Base-by-base conservation (phyloP, 1,284 basidiomycete genomes). In the Ganoderma lingzhi region DNA sequence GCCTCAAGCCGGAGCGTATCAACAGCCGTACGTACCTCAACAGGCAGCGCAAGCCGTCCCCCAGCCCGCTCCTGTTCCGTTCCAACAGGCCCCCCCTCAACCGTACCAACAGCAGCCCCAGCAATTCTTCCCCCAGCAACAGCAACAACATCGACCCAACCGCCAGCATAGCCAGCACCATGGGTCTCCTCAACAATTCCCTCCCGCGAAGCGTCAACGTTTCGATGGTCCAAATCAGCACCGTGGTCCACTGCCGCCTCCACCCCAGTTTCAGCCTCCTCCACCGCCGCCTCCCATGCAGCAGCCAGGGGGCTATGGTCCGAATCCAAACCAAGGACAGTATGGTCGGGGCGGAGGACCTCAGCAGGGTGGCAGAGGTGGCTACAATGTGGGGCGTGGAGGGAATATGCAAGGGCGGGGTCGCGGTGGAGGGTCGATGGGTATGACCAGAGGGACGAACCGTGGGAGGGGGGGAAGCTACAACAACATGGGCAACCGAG, bases 131-230 rank as follows among this genome's bases (percentile, higher is more conserved):
- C 82, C 84, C 32, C 82, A 81, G 41, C 82, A 81, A 55, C 84
- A 85, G 60, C 84, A 84, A 56, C 85, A 84, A n/a, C 86, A 83
- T 67, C 85, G 85, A 62, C 84, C 81, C 53, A 79, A 77, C 56
- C 82, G 83, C 39, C 83, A 82, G 62, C 87, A 85, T 28, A 84
- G 84, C 71, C 75, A 86, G 12, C 91, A 90, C 73, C 90, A 92
- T 70, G 81, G 86, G 2, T 87, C 90, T 4, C 88, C 89, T 39
- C 90, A 92, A 72, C 90, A 93, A 74, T 83, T 90, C 9, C 92
- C 92, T 17, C 93, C 93, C 2, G 92, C 92, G 2, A 96, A 97
- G 80, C 85, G 95, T 64, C 94, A 91, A 71, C 87, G 94, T 23
- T 95, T 95, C 76, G 95, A 96, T 77, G 90, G 90, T 6, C 91